These are phyloP conservation scores for Hansfordia pulvinata DNA, from an alignment of 2,329 filamentous ascomycete species.

Conservation along the genomic window DNA sequence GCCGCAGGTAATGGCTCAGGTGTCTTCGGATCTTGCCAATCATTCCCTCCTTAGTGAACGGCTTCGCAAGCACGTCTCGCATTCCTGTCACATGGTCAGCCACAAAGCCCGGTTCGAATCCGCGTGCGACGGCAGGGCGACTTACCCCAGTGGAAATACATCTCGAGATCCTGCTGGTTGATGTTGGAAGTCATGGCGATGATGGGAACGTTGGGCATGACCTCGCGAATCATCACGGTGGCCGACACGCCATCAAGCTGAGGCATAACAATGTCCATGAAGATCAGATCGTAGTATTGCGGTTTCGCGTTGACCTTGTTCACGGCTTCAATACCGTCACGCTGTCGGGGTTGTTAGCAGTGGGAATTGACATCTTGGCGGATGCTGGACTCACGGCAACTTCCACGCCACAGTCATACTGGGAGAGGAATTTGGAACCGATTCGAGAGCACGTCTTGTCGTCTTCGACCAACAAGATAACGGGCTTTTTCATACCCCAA, in stretches of 20 bases:
- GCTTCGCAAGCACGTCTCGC: slow-evolving; percentile 95
- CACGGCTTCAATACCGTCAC: slow-evolving; percentile 82
- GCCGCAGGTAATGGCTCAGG: slow-evolving; percentile 68
- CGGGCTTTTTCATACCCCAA: slow-evolving; percentile 53
- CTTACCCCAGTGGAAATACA: slow-evolving; percentile 94
- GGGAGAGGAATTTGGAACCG: slow-evolving; percentile 52
- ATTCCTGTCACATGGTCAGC: slow-evolving; percentile 48
- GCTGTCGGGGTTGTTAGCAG: slow-evolving; percentile 30
- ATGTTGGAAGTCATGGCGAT: slow-evolving; percentile 99
- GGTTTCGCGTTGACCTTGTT: slow-evolving; percentile 55
- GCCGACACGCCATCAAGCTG: slow-evolving; percentile 90
- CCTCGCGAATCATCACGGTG: slow-evolving; percentile 83
- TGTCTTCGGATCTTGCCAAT: slow-evolving; percentile 80
- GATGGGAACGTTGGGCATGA: slow-evolving; percentile 70
- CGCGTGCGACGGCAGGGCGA: slow-evolving; percentile 9
- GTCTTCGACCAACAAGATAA: slow-evolving; percentile 83
- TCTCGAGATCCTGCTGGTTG: slow-evolving; percentile 86
- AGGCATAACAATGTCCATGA: slow-evolving; percentile 97
- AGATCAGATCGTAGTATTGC: slow-evolving; percentile 50
- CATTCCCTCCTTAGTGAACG: slow-evolving; percentile 83
- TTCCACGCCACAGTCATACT: slow-evolving; percentile 54
- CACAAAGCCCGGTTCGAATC: not conserved
- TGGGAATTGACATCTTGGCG: too few species aligned
- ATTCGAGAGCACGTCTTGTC: slow-evolving; percentile 55
- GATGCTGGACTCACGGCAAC: slow-evolving; percentile 54